A percentile compares a stretch with the other conserved stretches of the same genome.
These are phyloP conservation scores for Schizopora paradoxa DNA, from an alignment of 1,284 basidiomycete species.

Conservation along the genomic window DNA sequence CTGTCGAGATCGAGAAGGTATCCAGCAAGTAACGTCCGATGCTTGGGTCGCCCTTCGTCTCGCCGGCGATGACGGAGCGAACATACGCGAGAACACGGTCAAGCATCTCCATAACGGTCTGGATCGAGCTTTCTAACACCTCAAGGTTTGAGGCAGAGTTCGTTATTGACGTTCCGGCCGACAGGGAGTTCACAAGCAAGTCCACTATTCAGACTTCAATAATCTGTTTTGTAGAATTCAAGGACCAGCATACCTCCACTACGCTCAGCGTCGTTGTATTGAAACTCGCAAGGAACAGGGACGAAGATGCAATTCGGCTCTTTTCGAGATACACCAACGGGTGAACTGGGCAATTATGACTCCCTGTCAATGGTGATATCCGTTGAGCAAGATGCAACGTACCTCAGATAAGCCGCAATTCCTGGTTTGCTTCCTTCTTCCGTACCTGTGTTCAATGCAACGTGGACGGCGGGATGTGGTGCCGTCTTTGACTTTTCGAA, in stretches of 20 bases:
- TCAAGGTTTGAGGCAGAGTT: slow-evolving; percentile 59
- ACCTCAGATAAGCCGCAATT: slow-evolving; percentile 88
- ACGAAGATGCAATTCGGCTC: slow-evolving; percentile 91
- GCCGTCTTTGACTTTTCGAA: slow-evolving; percentile 93
- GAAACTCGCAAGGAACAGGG: slow-evolving; percentile 79
- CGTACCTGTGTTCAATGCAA: slow-evolving; percentile 86
- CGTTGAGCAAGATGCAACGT: slow-evolving; percentile 26
- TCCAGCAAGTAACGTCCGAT: slow-evolving; percentile 93
- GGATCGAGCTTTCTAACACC: slow-evolving; percentile 66
- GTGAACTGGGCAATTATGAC: slow-evolving; percentile 47
- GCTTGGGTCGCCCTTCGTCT: slow-evolving; percentile 78
- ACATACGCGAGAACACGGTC: slow-evolving; percentile 88
- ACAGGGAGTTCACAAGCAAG: slow-evolving; percentile 49
- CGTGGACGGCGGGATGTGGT: slow-evolving; percentile 87
- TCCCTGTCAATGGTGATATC: slow-evolving; percentile 11
- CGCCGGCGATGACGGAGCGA: slow-evolving; percentile 73
- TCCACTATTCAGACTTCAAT: slow-evolving; percentile 53
- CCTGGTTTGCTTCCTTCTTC: slow-evolving; percentile 70
- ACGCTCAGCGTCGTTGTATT: slow-evolving; percentile 77
- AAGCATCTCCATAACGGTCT: slow-evolving; percentile 72
- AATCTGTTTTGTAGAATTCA: slow-evolving; percentile 5
- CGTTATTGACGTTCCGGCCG: slow-evolving; percentile 40
- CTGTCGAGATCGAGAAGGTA: slow-evolving; percentile 67
- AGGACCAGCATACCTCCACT: slow-evolving; percentile 61
- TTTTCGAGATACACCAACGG: slow-evolving; percentile 81